Conservation (phyloP, 768 basidiomycete species). For the Lanmaoa pseudosensibilis region DNA sequence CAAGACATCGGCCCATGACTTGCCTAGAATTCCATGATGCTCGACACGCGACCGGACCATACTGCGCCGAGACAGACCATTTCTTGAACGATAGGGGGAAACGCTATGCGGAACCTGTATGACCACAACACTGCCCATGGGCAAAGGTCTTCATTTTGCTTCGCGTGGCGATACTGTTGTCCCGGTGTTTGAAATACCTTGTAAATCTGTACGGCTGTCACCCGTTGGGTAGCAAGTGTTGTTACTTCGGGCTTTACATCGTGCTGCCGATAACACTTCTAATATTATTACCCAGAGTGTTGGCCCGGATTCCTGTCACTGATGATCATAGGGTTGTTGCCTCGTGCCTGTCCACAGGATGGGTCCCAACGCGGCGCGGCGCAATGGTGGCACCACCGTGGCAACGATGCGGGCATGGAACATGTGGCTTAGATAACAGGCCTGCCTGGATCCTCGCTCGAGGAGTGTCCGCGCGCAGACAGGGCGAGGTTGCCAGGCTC, state of each 20-base stretch:
- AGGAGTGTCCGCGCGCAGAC: background rate
- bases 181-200: too few species aligned
- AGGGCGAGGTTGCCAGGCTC: background rate
- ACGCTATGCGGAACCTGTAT: background rate
- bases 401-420: slow-evolving; percentile 9
- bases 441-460: slow-evolving; percentile 11
- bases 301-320: background rate
- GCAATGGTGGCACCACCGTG: background rate
- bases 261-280: too few species aligned
- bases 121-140: background rate
- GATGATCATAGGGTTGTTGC: background rate
- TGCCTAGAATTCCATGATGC: background rate
- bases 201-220: too few species aligned
- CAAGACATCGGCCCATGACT: background rate
- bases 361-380: background rate
- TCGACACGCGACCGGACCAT: too few species aligned
- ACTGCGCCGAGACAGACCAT: too few species aligned
- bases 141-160: background rate
- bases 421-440: slow-evolving; percentile 21
- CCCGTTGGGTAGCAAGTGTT: background rate
- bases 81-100: background rate
- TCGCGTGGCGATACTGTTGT: too few species aligned
- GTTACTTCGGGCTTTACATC: too few species aligned
- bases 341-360: slow-evolving; percentile 10
- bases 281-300: too few species aligned